Evolutionary conservation across 345 rosid genomes (phyloP), one percentile per base, ranked within the genome.

Genomic region (Eucalyptus urophylla): DNA sequence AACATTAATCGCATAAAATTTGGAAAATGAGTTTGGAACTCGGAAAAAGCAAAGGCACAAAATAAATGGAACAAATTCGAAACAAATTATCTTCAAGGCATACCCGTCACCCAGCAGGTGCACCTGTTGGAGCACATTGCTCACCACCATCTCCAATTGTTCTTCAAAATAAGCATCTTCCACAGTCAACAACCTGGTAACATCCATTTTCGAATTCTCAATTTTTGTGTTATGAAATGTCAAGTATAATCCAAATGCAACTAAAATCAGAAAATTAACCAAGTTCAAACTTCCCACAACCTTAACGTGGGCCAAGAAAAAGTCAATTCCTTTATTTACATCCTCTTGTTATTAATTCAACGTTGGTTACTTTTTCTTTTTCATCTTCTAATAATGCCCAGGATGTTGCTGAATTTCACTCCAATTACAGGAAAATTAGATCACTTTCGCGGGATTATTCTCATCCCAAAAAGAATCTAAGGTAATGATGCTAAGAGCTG

Each of bases 51-150:
- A 6, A 88, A 88, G 14, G 58, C 7, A 40, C 51, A 86, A 29
- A 60, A 33, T 60, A 43, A 22, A 76, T 9, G 83, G 83, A 6
- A 24, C 33, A 10, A 80, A 89, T 29, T 56, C 25, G 58, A 89
- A 16, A 60, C 29, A 62, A 25, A 33, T 49, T 22, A 86, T 14
- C 33, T 54, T 54, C 47, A 58, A 87, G 92, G 83, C 96, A 87
- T 95, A 97, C 99, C 99, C 98, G 94, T 96, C 97, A 87, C 99
- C 97, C 21, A 95, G 90, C 88, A 94, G 91, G 86, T 94, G 99
- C 92, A 92, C 93, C 88, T 94, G 93, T 31, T 86, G 92, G 93
- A 93, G 93, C 95, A 95, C 91, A 81, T 90, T 92, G 89, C 92
- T 91, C 89, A 95, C 92, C 14, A 94, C n/a, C 86, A 94, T 51